phyloP scores from a whole-genome alignment of 495 filamentous ascomycete genomes.

The Xylaria flabelliformis region DNA sequence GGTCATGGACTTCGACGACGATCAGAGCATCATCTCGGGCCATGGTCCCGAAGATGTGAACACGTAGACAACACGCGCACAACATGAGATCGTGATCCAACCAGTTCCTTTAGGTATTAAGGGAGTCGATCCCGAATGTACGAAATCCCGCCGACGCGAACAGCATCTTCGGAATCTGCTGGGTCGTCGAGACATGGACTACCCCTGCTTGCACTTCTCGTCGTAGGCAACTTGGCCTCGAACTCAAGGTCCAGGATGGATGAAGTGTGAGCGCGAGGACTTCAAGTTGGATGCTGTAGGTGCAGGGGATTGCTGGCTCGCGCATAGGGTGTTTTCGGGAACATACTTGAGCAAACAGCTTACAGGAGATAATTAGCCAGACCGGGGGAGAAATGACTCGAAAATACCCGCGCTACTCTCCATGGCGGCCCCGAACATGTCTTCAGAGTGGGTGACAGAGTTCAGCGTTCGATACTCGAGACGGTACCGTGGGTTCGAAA shows the following conservation, averaged over 20 bases:
- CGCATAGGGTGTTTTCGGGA: no score
- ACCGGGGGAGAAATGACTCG: no score
- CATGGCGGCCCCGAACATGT: no score
- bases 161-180: conserved; percentile 66
- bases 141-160: not conserved
- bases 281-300: conserved; percentile 39
- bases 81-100: conserved; percentile 60
- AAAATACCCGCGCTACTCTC: no score
- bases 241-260: conserved; percentile 54
- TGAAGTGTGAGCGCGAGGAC: conserved; percentile 57
- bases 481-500: no score
- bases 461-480: no score
- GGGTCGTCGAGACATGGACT: conserved; percentile 55
- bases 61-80: conserved; percentile 33
- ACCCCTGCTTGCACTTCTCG: conserved; percentile 70
- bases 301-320: not conserved
- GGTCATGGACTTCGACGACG: conserved; percentile 53
- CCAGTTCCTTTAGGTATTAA: conserved; percentile 48
- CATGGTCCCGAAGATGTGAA: conserved; percentile 34
- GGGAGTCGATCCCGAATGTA: conserved; percentile 45
- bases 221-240: conserved; percentile 19
- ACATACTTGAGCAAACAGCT: no score
- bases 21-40: not conserved
- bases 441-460: no score
- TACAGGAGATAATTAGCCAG: no score